Evolutionary conservation across 352 stramenopile species (phyloP), one percentile per base, ranked within the genome.

Genomic region (Peronospora belbahrii): DNA sequence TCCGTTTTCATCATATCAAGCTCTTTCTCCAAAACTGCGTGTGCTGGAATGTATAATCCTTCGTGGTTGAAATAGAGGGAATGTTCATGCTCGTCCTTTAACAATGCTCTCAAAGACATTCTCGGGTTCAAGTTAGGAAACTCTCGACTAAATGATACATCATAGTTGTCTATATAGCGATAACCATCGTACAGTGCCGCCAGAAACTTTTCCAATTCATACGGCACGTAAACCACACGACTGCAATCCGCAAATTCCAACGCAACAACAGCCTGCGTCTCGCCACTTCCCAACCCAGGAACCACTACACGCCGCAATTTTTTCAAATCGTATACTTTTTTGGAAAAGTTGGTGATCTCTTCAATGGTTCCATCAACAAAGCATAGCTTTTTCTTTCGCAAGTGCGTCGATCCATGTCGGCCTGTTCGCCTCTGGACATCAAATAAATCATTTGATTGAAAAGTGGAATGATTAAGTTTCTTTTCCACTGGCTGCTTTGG

Each of bases 121-220:
- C 66, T 65, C 1, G 70, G 62, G 36, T 87, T 88, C 14, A 88
- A 53, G 34, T 67, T 81, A 5, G 76, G 70, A 33, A 88, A 88
- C 34, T 82, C 74, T n/a, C 58, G 51, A 10, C 57, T 68, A 10
- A 88, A 46, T 11, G 77, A 86, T 18, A 88, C 64, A 32, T 67
- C 56, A 48, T 62, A 69, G 35, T 87, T 88, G n/a, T 73, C 65
- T 10, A 65, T 63, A 33, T 74, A 78, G 4, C 67, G 58, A 56
- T 78, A 85, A 6, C 74, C 74, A 48, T 91, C 79, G 56, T 86
- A 86, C 6, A 91, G 18, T 8, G 74, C 70, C 4, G 63, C 74
- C 7, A 88, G 38, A 17, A 91, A 77, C n/a, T 57, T 63, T 13
- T 85, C 66, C 0, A 70, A 59, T 13, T 88, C 67, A 24, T 68